Conservation (phyloP, 2,329 filamentous ascomycete genomes). For the Penicillium crustosum region DNA sequence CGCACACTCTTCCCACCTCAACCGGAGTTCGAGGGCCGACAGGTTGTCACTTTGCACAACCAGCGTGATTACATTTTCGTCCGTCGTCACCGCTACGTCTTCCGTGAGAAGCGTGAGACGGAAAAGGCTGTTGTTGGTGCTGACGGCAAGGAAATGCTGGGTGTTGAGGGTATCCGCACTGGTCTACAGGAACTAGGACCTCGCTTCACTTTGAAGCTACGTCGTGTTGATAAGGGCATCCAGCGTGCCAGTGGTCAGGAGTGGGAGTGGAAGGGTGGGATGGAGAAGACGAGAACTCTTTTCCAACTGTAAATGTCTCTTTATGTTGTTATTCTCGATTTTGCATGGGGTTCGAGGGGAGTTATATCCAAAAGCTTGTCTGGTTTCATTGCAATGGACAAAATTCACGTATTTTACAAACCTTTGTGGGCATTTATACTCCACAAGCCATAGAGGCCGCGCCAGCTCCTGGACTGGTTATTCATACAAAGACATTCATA, state of each 20-base stretch:
- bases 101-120: constrained; percentile 80
- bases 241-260: constrained; percentile 73
- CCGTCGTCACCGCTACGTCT: constrained; percentile 84
- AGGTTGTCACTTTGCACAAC: constrained; percentile 90
- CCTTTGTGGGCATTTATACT: not conserved
- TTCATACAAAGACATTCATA: not conserved
- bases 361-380: constrained; percentile 24
- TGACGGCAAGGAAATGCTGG: constrained; percentile 80
- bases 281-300: constrained; percentile 90
- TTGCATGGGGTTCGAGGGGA: constrained; percentile 29
- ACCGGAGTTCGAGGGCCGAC: constrained; percentile 80
- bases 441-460: not conserved
- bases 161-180: constrained; percentile 79
- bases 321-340: constrained; percentile 14
- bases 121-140: constrained; percentile 82
- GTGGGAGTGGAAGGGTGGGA: constrained; percentile 95
- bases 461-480: not conserved
- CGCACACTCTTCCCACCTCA: constrained; percentile 73
- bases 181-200: constrained; percentile 90
- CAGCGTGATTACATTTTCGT: constrained; percentile 97
- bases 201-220: constrained; percentile 79
- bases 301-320: constrained; percentile 70
- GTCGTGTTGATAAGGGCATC: constrained; percentile 88
- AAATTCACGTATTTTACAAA: not conserved
- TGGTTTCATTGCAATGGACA: constrained; percentile 5